Percentiles rank a stretch among this genome's conserved stretches.
phyloP scores from a whole-genome alignment of 2,329 filamentous ascomycete genomes.

The Cladophialophora bantiana region DNA sequence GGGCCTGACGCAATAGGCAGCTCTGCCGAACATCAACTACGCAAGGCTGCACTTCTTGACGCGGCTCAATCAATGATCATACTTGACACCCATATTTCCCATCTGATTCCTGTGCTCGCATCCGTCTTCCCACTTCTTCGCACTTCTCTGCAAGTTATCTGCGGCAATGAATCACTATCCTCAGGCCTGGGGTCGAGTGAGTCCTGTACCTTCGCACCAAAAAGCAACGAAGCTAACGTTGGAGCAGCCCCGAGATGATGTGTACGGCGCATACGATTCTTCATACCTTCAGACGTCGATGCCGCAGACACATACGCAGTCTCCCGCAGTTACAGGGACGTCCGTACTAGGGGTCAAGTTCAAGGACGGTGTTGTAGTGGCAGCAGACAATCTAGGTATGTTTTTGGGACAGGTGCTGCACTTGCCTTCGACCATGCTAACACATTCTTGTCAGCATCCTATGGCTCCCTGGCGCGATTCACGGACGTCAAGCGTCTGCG shows the following conservation, averaged over 20 bases:
- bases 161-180: slow-evolving; percentile 68
- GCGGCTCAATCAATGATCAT: slow-evolving; percentile 19
- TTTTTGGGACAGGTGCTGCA: slow-evolving; percentile 16
- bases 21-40: slow-evolving; percentile 9
- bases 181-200: slow-evolving; percentile 70
- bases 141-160: neutral
- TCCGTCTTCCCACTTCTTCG: neutral
- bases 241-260: slow-evolving; percentile 87
- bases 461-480: slow-evolving; percentile 95
- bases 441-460: slow-evolving; percentile 72
- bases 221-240: slow-evolving; percentile 44
- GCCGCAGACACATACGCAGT: slow-evolving; percentile 87
- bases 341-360: slow-evolving; percentile 96
- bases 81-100: neutral
- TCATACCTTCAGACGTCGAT: slow-evolving; percentile 76
- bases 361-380: slow-evolving; percentile 94
- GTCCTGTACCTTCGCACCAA: slow-evolving; percentile 41
- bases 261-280: slow-evolving; percentile 92
- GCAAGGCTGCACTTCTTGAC: slow-evolving; percentile 31
- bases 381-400: slow-evolving; percentile 92
- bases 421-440: slow-evolving; percentile 11
- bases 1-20: neutral
- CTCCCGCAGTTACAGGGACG: slow-evolving; percentile 92
- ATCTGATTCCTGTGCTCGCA: neutral
- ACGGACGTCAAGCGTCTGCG: slow-evolving; percentile 95